Conservation (phyloP, 805 yeast genomes). For the Candida tammaniensis region DNA sequence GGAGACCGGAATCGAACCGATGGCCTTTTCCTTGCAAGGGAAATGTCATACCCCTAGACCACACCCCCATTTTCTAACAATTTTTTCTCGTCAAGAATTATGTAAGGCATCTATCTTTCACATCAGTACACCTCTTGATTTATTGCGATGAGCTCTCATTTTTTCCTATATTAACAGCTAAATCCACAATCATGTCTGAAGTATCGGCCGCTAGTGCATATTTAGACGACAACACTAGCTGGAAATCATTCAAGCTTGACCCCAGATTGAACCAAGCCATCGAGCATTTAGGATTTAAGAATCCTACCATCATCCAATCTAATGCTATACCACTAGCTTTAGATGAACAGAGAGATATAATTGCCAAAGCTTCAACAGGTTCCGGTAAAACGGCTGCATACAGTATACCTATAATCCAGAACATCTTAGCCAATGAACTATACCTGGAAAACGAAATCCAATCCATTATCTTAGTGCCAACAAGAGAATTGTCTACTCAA, state of each 20-base stretch:
- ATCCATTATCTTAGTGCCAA: conserved; percentile 83
- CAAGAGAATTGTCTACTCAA: conserved; percentile 87
- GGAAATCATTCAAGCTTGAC: conserved; percentile 79
- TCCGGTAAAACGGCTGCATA: conserved; percentile 96
- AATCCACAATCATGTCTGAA: too few species aligned
- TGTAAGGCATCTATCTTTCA: too few species aligned
- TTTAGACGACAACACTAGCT: conserved; percentile 65
- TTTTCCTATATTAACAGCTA: not conserved
- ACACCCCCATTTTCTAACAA: conserved; percentile 50
- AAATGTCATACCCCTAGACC: conserved; percentile 83
- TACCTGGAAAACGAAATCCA: conserved; percentile 31
- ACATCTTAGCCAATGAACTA: conserved; percentile 48
- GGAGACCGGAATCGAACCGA: conserved; percentile 78
- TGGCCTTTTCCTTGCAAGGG: conserved; percentile 79
- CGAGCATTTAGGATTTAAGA: conserved; percentile 70
- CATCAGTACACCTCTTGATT: too few species aligned
- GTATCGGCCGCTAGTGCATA: conserved; percentile 64
- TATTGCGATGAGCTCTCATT: not conserved
- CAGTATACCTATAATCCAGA: conserved; percentile 80
- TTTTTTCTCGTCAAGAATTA: too few species aligned
- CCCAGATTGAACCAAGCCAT: conserved; percentile 82
- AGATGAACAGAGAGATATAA: conserved; percentile 85
- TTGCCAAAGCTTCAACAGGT: conserved; percentile 93
- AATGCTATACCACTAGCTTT: conserved; percentile 90
- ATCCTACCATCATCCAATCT: conserved; percentile 89